Evolutionary conservation across 805 yeast genomes (phyloP), one percentile per base, ranked within the genome.

Genomic region (Monosporozyma servazzii): DNA sequence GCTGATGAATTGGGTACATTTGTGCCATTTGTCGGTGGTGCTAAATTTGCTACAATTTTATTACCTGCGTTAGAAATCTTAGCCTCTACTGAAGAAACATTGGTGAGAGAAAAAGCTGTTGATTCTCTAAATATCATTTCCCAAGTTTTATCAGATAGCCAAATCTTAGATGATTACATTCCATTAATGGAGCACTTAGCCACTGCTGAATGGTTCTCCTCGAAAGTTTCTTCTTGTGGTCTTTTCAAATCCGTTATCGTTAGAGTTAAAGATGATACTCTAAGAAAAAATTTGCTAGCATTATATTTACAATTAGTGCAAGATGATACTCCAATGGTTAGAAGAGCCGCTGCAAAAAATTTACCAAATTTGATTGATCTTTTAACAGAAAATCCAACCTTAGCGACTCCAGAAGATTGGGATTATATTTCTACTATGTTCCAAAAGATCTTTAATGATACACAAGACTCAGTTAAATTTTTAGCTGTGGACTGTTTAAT

Each of bases 261-360:
- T 40, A 76, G 81, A 58, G 86, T 84, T 9, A 59, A 63, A 52
- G 76, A 78, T 55, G 72, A 78, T 17, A 66, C 70, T 2, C 67
- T 74, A 42, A 75, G 91, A 66, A 76, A 75, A 43, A 82, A 81
- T 48, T 73, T 93, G 53, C 75, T 89, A 55, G 75, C 77, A 41
- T 70, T 84, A 44, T 91, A 83, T 68, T 74, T 79, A 53, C 85
- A 82, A 58, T 74, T 93, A 58, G 79, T 86, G 47, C 79, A 78
- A 56, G 98, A 93, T 68, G 99, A 93, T 53, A 87, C 96, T 18
- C 99, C 99, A 54, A 89, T 93, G 96, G 98, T 93, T 20, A 82
- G 96, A 69, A 83, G 97, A 65, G 86, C 96, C 9, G 95, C 97
- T 15, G 98, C 96, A 6, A 80, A 80, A 42, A 80, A 85, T 62